These are phyloP conservation scores for Colletotrichum melonis DNA, from an alignment of 2,329 filamentous ascomycete genomes.

Conservation along the genomic window DNA sequence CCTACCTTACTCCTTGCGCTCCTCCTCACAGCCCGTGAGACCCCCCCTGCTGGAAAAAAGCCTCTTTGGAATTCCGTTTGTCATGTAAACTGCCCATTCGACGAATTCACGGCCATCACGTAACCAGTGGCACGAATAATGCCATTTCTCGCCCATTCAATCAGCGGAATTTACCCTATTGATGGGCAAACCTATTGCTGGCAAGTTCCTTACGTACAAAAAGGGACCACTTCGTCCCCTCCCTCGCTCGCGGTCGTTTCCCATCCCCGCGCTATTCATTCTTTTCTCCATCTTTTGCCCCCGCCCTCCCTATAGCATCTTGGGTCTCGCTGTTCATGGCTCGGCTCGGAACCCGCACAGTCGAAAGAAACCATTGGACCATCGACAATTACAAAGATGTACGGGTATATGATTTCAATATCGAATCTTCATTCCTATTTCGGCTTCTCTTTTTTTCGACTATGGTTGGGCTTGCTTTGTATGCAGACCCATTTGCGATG, in stretches of 20 bases:
- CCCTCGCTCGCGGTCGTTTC: background rate
- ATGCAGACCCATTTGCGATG: slow-evolving; percentile 3
- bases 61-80: slow-evolving; percentile 32
- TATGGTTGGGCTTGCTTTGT: background rate
- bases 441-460: background rate
- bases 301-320: background rate
- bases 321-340: background rate
- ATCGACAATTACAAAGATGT: background rate
- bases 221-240: background rate
- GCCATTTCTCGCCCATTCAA: slow-evolving; percentile 3
- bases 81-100: slow-evolving; percentile 36
- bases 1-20: background rate
- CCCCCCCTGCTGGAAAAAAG: background rate
- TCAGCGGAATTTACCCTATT: background rate
- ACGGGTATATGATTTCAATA: background rate
- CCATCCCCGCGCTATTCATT: background rate
- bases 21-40: background rate
- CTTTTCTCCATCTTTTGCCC: background rate
- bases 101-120: slow-evolving; percentile 24
- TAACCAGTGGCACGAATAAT: slow-evolving; percentile 32
- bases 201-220: background rate
- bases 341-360: background rate
- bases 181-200: background rate
- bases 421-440: background rate
- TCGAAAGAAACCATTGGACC: background rate